Base-by-base conservation (phyloP, 1,284 basidiomycete genomes). In the Cryptococcus floricola region DNA sequence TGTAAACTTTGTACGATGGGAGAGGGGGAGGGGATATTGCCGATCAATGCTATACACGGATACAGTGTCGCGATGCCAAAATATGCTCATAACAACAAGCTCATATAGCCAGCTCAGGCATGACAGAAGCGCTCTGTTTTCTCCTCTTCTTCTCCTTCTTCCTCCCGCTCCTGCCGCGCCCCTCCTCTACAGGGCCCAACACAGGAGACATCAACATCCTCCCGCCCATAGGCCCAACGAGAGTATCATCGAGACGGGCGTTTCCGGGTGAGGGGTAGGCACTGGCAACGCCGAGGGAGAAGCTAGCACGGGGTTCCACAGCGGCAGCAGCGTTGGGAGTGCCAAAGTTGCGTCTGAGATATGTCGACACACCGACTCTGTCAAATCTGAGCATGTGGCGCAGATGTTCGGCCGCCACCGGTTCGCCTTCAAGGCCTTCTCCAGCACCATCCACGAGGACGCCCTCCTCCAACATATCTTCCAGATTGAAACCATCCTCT, bases 301-400 rank as follows among this genome's bases (percentile, higher is more conserved):
- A 25, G 16, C 37, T 16, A 45, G 39, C 27, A 14, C 39, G 38
- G 46, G 37, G 38, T n/a, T n/a, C 41, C n/a, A 42, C 16, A 23
- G 41, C 19, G n/a, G 41, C 50, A 25, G 28, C 41, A 50, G n/a
- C 51, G 48, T 18, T 54, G 12, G 39, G 44, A 28, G 44, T 55
- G 37, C 56, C 58, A 50, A 69, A 66, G 57, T 73, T 73, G 38
- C 70, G 54, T 16, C 64, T 56, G n/a, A 73, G 62, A 53, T 73
- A 74, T 37, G 64, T 67, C 37, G 69, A 69, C 18, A 74, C 71
- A 1, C 67, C 70, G 2, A 74, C 70, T 45, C 72, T 56, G 56
- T 75, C 74, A 54, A 75, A 75, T 19, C 74, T 56, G 52, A 73
- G 67, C 51, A 71, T 58, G 58, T 71, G 71, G 18, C 64, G 57